Evolutionary conservation across 345 rosid species (phyloP), one percentile per base, ranked within the genome.

Genomic region (Camelina sativa): DNA sequence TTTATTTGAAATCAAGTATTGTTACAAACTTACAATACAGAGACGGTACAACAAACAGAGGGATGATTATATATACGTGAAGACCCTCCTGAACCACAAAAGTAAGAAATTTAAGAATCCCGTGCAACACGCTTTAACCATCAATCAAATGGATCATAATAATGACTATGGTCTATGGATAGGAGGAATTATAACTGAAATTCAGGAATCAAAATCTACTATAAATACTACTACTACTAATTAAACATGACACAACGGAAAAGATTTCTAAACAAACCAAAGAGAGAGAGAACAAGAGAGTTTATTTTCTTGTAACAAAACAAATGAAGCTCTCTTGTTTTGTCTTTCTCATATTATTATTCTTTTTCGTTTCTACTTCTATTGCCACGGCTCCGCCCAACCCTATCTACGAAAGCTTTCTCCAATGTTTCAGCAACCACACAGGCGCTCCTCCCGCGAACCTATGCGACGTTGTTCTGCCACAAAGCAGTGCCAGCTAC

Each of bases 401-500:
- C 11, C 1, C 41, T 22, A 47, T 71, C 1, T 30, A 71, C 46
- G 9, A 71, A 17, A 71, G 50, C 20, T 71, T 71, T 44, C 75
- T 71, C 75, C 40, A 71, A 40, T 71, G 75, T 71, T 60, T 71
- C 22, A 46, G 65, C 32, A 57, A 71, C 43, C 66, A 71, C 0
- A 71, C 75, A 30, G 7, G 64, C 6, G 1, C 66, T 19, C n/a
- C 75, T 54, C 65, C 75, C 0, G 75, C 8, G 10, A 57, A 71
- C 11, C 11, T 71, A 46, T 59, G 46, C 50, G 59, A 59, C 48
- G 38, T 71, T 8, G 58, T 71, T 37, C n/a, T 71, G 22, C 67
- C 75, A 2, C 75, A 71, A 43, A 57, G 44, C 64, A 65, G 73
- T 53, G 28, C 82, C 63, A 68, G 66, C 3, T 84, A 64, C 44